A percentile compares a stretch with the other conserved stretches of the same genome.
phyloP scores from a whole-genome alignment of 352 stramenopile genomes.

The Peronospora belbahrii region DNA sequence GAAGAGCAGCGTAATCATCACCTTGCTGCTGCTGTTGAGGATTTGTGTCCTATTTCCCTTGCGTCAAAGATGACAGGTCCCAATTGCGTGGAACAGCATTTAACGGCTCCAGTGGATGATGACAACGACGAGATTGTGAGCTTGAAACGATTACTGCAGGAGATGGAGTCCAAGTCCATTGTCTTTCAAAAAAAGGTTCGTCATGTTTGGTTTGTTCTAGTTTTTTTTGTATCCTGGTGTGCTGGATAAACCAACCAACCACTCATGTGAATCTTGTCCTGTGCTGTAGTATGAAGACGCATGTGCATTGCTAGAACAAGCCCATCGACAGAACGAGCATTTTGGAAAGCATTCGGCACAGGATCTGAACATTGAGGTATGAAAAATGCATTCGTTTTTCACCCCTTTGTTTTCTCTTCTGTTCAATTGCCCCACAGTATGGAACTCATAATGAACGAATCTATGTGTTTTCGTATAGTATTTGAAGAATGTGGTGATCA shows the following conservation, averaged over 20 bases:
- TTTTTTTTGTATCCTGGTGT: background rate
- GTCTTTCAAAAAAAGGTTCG: constrained; percentile 44
- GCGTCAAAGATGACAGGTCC: constrained; percentile 12
- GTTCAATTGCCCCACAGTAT: too few species aligned
- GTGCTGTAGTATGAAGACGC: constrained; percentile 46
- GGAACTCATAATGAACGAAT: constrained; percentile 3
- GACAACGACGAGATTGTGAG: constrained; percentile 37
- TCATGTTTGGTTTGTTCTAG: background rate
- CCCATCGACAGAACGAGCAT: constrained; percentile 48
- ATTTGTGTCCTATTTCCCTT: constrained; percentile 40
- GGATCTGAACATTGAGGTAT: constrained; percentile 63
- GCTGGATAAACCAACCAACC: too few species aligned
- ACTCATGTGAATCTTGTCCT: background rate
- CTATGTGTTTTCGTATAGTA: constrained; percentile 38
- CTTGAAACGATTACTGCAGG: constrained; percentile 37
- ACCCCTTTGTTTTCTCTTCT: too few species aligned
- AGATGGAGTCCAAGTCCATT: constrained; percentile 36
- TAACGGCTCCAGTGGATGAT: constrained; percentile 18
- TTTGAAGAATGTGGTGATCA: constrained; percentile 80
- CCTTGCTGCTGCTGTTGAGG: constrained; percentile 34
- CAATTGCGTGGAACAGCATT: constrained; percentile 13
- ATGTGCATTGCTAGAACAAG: constrained; percentile 37
- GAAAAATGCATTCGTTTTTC: too few species aligned
- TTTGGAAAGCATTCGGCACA: constrained; percentile 33
- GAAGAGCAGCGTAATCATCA: constrained; percentile 33